Evolutionary conservation across 2,329 filamentous ascomycete genomes (phyloP).

Genomic region (Dendryphion nanum): DNA sequence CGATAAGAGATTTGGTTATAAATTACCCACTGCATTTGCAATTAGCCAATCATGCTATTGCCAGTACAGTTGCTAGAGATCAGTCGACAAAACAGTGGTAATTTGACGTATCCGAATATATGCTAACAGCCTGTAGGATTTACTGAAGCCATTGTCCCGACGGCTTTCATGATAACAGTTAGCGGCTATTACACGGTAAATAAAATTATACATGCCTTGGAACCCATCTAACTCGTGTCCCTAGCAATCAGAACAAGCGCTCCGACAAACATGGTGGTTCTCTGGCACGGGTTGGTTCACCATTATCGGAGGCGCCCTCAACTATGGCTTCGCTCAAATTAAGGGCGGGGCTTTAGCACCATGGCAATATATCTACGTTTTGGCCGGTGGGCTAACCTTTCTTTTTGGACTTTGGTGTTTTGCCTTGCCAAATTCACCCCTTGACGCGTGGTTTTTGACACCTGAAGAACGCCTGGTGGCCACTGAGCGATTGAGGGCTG

Average conservation of each 20-base stretch:
- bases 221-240: too few species aligned
- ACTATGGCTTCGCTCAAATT: conserved; percentile 41
- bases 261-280: conserved; percentile 67
- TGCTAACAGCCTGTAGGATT: too few species aligned
- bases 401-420: conserved; percentile 67
- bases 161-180: conserved; percentile 57
- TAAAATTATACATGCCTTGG: too few species aligned
- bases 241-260: conserved; percentile 41
- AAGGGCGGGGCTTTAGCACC: conserved; percentile 40
- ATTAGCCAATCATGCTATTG: too few species aligned
- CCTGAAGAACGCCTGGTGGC: conserved; percentile 61
- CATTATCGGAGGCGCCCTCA: conserved; percentile 31
- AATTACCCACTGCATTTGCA: too few species aligned
- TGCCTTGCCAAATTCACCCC: conserved; percentile 63
- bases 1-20: too few species aligned
- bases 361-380: conserved; percentile 68
- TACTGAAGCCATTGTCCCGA: conserved; percentile 56
- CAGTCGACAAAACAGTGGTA: too few species aligned
- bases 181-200: conserved; percentile 41
- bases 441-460: conserved; percentile 67
- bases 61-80: not conserved
- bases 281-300: conserved; percentile 49
- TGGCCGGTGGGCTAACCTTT: conserved; percentile 57
- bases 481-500: conserved; percentile 45
- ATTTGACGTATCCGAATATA: too few species aligned